Percentiles rank a stretch among this genome's conserved stretches.
phyloP scores from a whole-genome alignment of 192 early-diverging fungal species.

The Dissophora ornata region DNA sequence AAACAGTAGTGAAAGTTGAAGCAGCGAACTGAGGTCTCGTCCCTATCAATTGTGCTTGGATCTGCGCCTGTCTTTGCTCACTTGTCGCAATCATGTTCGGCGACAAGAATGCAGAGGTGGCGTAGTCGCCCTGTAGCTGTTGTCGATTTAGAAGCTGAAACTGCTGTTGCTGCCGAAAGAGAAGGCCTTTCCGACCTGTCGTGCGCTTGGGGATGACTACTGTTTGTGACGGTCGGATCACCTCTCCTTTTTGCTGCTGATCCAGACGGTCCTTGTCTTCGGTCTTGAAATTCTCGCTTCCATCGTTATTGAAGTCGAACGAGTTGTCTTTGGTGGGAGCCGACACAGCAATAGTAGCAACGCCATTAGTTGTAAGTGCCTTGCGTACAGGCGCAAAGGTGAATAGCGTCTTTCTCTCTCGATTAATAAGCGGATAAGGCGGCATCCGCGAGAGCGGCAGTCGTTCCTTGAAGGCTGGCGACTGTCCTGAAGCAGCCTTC shows the following conservation, averaged over 20 bases:
- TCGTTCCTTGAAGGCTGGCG: constrained; percentile 12
- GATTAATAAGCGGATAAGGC: constrained; percentile 29
- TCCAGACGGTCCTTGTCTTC: not conserved
- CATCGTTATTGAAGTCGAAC: constrained; percentile 5
- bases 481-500: not conserved
- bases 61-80: constrained; percentile 5
- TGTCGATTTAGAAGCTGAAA: constrained; percentile 12
- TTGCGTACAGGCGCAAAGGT: not conserved
- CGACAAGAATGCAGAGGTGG: not conserved
- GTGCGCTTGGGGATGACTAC: constrained; percentile 37
- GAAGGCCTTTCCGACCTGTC: constrained; percentile 28
- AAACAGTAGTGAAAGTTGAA: constrained; percentile 27
- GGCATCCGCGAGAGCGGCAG: constrained; percentile 24
- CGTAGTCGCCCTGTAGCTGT: not conserved
- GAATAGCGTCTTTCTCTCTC: constrained; percentile 12
- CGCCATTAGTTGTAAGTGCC: not conserved
- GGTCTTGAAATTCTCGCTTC: not conserved
- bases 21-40: constrained; percentile 31
- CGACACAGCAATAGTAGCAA: not conserved
- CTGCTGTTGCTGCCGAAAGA: constrained; percentile 26
- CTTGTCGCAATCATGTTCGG: not conserved
- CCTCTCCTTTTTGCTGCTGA: not conserved
- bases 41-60: constrained; percentile 11
- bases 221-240: constrained; percentile 2
- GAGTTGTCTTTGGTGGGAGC: no score